Evolutionary conservation across 192 early-diverging fungal genomes (phyloP), one percentile per base, ranked within the genome.

Genomic region (Endogone sp.): DNA sequence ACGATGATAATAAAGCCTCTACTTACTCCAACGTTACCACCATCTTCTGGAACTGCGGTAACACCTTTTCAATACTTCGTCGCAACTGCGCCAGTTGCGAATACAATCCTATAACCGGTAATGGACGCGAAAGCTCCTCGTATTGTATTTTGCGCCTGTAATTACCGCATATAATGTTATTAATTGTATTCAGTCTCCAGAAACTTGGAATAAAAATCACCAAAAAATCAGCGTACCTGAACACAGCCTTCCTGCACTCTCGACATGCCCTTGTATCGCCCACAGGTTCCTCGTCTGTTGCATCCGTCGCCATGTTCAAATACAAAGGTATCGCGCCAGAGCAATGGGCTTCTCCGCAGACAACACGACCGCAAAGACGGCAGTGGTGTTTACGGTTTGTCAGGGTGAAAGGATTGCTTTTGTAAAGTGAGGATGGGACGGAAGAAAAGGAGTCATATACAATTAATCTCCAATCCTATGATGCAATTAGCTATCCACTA

Each of bases 361-460:
- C 74, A 8, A 90, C 81, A 4, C 85, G 79, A 4, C 90, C 90
- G 64, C 90, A 92, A 3, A 92, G 66, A 9, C 90, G 82, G 65
- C 90, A 92, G 70, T 92, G 90, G 65, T 92, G 90, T 21, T 87
- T 82, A 24, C 90, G 84, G 63, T 84, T 83, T 2, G 85, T 75
- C 27, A 90, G 56, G 9, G 72, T 63, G 62, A 73, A 73, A 16
- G 10, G 23, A 25, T 37, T 55, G 6, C 72, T 73, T 24, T 21
- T 10, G 61, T 55, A 63, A 65, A 56, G 23, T 30, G 32, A 24
- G 60, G n/a, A n/a, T n/a, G n/a, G n/a, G n/a, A n/a, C n/a, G n/a
- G n/a, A n/a, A n/a, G n/a, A n/a, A n/a, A n/a, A n/a, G n/a, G n/a
- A n/a, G n/a, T n/a, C n/a, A n/a, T n/a, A n/a, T n/a, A n/a, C n/a